Conservation (phyloP, 495 filamentous ascomycete species). For the Penicillium riverlandense region DNA sequence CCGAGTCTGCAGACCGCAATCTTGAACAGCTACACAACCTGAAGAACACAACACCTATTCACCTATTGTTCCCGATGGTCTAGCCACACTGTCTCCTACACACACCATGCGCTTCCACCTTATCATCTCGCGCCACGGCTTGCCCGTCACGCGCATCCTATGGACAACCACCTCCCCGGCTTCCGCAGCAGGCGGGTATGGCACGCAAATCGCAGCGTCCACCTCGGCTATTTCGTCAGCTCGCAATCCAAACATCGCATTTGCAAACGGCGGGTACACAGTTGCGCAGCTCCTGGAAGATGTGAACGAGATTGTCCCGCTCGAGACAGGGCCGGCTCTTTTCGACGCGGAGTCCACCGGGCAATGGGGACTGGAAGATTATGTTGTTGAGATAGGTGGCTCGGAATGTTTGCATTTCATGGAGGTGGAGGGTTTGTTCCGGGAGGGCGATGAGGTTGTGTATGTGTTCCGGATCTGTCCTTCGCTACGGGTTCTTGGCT, state of each 20-base stretch:
- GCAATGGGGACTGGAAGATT: conserved; percentile 88
- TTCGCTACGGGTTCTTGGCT: not conserved
- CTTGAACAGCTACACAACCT: not conserved
- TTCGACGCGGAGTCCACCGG: conserved; percentile 34
- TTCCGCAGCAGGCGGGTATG: conserved; percentile 24
- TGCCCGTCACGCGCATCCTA: conserved; percentile 68
- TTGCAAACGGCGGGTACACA: conserved; percentile 52
- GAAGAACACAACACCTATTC: not conserved
- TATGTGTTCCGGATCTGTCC: conserved; percentile 32
- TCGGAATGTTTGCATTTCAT: conserved; percentile 92
- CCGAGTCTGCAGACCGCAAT: not conserved
- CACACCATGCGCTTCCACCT: conserved; percentile 72
- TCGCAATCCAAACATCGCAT: conserved; percentile 35
- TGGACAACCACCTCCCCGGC: conserved; percentile 50
- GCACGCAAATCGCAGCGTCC: conserved; percentile 13
- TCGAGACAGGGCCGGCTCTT: conserved; percentile 56
- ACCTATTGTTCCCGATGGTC: conserved; percentile 4
- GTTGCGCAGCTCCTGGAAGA: conserved; percentile 77
- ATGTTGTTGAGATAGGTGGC: conserved; percentile 73
- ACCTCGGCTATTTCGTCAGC: conserved; percentile 30
- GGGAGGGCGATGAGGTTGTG: conserved; percentile 81
- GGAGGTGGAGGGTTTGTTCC: conserved; percentile 58
- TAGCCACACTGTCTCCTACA: not conserved
- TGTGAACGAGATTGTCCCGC: conserved; percentile 73
- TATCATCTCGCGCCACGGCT: conserved; percentile 68